Base-by-base conservation (phyloP, 495 filamentous ascomycete genomes). In the Hamigera avellanea region DNA sequence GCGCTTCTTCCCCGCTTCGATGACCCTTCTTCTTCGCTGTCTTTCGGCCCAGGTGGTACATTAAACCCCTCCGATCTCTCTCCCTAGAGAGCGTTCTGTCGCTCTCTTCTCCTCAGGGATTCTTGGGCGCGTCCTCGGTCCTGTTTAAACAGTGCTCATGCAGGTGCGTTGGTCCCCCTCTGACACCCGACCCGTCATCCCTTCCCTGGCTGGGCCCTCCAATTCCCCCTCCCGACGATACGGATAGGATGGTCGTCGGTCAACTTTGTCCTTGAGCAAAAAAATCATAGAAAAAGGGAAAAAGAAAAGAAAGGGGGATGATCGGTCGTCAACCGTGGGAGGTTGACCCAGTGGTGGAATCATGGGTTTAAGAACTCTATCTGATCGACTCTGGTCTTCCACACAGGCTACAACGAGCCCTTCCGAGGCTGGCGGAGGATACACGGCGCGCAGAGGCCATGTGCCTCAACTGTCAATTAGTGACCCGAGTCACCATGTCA, bases 401-500 rank as follows among this genome's bases (percentile, higher is more conserved):
- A 19, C 19, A 25, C 33, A 76, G 72, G 64, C 72, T 63, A 61
- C 72, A 53, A 60, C 62, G 39, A 65, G 61, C 48, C 51, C 65
- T 54, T 60, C 65, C 52, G 71, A 72, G 54, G 61, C 67, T 54
- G 61, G 67, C 45, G 66, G 62, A 60, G 62, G 62, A 54, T 65
- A 69, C 51, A 55, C 70, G 48, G 59, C 62, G 36, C 61, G 73
- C 39, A 64, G 72, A 61, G 79, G 76, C 42, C 80, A 83, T 64
- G 65, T 57, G 32, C 66, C 80, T 40, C 69, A 79, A 43, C 57
- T 82, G 40, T 83, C 80, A 41, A 83, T 84, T 47, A 81, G 79
- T 59, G 80, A 84, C 50, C 75, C 81, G 45, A 85, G 75, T 58
- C 89, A 96, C 67, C 91, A 98, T 75, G 89, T 95, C 54, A 98